phyloP scores from a whole-genome alignment of 2,329 filamentous ascomycete genomes.

The Calonectria multiphialidica region DNA sequence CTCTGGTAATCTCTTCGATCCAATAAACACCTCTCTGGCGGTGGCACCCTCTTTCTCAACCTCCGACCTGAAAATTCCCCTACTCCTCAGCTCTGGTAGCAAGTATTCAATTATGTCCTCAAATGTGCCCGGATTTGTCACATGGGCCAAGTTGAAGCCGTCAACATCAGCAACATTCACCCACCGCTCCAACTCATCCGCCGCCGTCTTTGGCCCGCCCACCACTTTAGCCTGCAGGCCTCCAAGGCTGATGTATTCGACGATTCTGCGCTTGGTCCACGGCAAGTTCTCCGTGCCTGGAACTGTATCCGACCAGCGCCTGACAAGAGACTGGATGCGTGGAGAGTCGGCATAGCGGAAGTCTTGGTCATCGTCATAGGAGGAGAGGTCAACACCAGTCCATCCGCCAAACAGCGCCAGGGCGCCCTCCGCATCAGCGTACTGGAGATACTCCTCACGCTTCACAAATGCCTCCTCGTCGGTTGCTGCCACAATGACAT shows the following conservation, averaged over 20 bases:
- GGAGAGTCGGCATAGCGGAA: conserved; percentile 17
- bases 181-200: conserved; percentile 58
- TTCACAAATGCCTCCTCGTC: conserved; percentile 23
- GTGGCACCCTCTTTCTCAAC: conserved; percentile 52
- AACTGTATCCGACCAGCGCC: conserved; percentile 16
- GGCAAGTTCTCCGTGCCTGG: conserved; percentile 48
- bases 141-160: conserved; percentile 55
- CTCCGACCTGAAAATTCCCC: conserved; percentile 39
- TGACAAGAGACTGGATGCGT: conserved; percentile 6
- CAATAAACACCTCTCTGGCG: conserved; percentile 71
- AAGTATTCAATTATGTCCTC: conserved; percentile 44
- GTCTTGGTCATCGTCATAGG: conserved; percentile 20
- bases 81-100: conserved; percentile 39
- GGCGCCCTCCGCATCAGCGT: conserved; percentile 25
- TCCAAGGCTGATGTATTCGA: conserved; percentile 66
- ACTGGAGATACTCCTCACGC: conserved; percentile 18
- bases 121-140: conserved; percentile 53
- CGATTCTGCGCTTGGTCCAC: conserved; percentile 69
- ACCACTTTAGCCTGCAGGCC: conserved; percentile 43
- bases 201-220: conserved; percentile 44
- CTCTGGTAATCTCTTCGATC: conserved; percentile 61
- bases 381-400: conserved; percentile 25
- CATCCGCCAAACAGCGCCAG: conserved; percentile 27
- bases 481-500: conserved; percentile 19
- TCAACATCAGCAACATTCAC: conserved; percentile 54